Evolutionary conservation across 108 stramenopile genomes (phyloP), one percentile per base, ranked within the genome.

Genomic region (Conticribra weissflogii): DNA sequence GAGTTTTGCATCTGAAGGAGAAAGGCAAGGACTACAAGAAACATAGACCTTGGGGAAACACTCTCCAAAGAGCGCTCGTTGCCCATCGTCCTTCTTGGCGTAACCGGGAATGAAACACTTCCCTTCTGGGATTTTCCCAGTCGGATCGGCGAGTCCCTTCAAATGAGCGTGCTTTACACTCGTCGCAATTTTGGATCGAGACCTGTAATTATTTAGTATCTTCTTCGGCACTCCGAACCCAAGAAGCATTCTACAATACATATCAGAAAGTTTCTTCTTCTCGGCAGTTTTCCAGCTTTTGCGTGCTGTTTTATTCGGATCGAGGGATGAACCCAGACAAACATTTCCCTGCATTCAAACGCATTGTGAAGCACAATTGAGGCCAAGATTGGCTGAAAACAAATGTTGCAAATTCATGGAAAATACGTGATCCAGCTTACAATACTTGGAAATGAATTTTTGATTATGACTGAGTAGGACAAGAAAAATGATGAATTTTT

Each of bases 1-100:
- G 25, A 78, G 27, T 53, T 78, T 72, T 27, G 71, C 71, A 67
- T 78, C 77, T 18, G 58, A 28, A 21, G 77, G 63, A 8, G 46
- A 55, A 51, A 78, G 12, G 53, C 60, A 59, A 15, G 77, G 77
- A 41, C 71, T 72, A 29, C 68, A 59, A 12, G 59, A 49, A 22
- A 70, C 14, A 25, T 33, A 70, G 12, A 61, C 29, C 47, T 48
- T 46, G 31, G 1, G 0, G 27, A 61, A 59, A 24, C 30, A 33
- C 33, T 69, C 19, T 7, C 68, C 59, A 52, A 70, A 70, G 2
- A 70, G 22, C n/a, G 16, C 48, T 24, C 68, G 68, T 18, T 36
- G 34, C 16, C 28, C 29, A 18, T 33, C 46, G 17, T 17, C 22
- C 59, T 33, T 57, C 0, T 15, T 45, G 44, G 59, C 51, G 21